Percentiles rank a stretch among this genome's conserved stretches.
These are phyloP conservation scores for Gypsophila paniculata DNA, from an alignment of 179 eudicot species.

Conservation along the genomic window DNA sequence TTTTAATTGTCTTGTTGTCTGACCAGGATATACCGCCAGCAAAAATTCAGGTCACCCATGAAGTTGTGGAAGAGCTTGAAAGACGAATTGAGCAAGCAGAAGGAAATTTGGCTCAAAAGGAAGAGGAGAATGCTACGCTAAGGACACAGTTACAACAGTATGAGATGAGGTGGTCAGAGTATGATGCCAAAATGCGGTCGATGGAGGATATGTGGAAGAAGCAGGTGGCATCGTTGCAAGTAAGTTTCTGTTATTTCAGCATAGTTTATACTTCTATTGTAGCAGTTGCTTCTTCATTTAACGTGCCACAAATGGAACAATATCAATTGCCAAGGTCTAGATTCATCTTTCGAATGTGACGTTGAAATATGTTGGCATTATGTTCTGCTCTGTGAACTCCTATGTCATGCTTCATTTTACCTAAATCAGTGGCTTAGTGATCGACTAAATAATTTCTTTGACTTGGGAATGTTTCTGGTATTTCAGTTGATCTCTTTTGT, in stretches of 20 bases:
- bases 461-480: neutral
- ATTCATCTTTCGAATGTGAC: no score
- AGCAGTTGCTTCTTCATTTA: neutral
- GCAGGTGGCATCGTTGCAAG: constrained; percentile 60
- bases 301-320: neutral
- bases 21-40: constrained; percentile 50
- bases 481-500: no score
- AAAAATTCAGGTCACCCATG: constrained; percentile 19
- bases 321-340: no score
- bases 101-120: constrained; percentile 50
- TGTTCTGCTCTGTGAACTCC: neutral
- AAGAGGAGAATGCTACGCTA: constrained; percentile 61
- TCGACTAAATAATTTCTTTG: neutral
- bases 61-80: constrained; percentile 39
- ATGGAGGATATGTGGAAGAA: constrained; percentile 79
- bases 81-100: constrained; percentile 44
- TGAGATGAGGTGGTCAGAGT: constrained; percentile 51
- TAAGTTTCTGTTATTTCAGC: constrained; percentile 22
- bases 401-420: neutral
- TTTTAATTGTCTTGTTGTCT: no score
- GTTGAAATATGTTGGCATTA: neutral
- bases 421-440: no score
- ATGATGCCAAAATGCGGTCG: constrained; percentile 60
- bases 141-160: constrained; percentile 37
- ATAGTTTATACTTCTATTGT: neutral